Evolutionary conservation across 2,329 filamentous ascomycete species (phyloP), one percentile per base, ranked within the genome.

Genomic region (Aureobasidium sp.): DNA sequence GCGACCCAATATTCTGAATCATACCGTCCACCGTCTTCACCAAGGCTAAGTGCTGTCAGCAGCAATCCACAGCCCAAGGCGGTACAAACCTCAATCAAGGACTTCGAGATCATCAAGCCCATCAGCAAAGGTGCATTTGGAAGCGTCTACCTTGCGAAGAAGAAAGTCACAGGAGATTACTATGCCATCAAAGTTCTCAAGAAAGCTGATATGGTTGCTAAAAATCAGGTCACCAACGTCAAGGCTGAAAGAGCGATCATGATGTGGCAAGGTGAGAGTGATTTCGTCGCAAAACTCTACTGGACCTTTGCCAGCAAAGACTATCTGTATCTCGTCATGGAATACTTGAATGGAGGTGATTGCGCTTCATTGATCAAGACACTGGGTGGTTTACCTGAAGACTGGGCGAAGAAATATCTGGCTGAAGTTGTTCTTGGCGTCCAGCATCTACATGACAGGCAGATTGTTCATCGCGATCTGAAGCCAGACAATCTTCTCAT

Each of bases 301-400:
- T 99, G 95, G 95, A 99, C 94, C 0, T 99, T 99, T 71, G 96
- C 94, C 4, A 99, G 93, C 81, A 99, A 99, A 72, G 94, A 99
- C 71, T 99, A 97, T 72, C 85, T 99, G 27, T 99, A 97, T 72
- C 82, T 99, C 63, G 94, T 99, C 27, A 99, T 99, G 94, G 94
- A 99, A 72, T 99, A 99, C 75, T 82, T 99, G 63, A 99, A 97
- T 68, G 94, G 94, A 39, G 94, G 94, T 50, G 94, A 99, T 71
- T 99, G 93, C 72, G 94, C 95, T 53, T 96, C 94, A 6, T 80
- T 99, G 59, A 94, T 97, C 77, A 99, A 97, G 73, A 87, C 96
- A 29, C 82, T 99, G 1, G 92, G 92, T 34, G 91, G 90, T 2
- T 80, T 99, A 26, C 89, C 92, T 0, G 95, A 99, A 77, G 93